Evolutionary conservation across 805 yeast genomes (phyloP), one percentile per base, ranked within the genome.

Genomic region (Saccharomycopsis babjevae): DNA sequence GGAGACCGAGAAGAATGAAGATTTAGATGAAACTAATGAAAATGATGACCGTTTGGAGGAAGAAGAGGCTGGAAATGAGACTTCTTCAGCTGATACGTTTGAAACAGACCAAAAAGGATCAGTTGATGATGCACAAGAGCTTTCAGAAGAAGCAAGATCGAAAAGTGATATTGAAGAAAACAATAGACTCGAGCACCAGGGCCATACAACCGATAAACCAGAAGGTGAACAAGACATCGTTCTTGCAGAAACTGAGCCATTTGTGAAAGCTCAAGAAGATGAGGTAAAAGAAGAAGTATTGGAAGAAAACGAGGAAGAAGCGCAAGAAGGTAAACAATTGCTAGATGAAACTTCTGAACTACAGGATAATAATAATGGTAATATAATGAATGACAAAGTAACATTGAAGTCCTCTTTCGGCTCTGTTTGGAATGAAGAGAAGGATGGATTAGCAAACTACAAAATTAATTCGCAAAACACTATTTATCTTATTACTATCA

Each of bases 361-460:
- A 5, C 25, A 20, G 28, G 46, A 40, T 4, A 30, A 52, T 5
- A 16, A 18, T 15, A 30, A 28, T 2, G 36, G 28, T 25, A 18
- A 18, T 5, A 50, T 8, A 28, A 28, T 7, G 40, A 18, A 6
- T 1, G 18, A n/a, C 6, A 46, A 66, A 52, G 56, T 68, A 8
- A 57, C 59, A 10, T 59, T 78, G 20, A 65, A 71, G 2, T 72
- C 78, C 10, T 70, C 75, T 5, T 73, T 82, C 56, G 86, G 85
- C 11, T 79, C 85, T 0, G 72, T 78, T 4, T 84, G 88, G 88
- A 83, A 83, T 64, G 67, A 73, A 8, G 70, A 72, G 13, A 81
- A 75, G 55, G 90, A 85, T 69, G 89, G 88, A 1, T 71, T 75
- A 39, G 70, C 78, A 13, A 74, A 50, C 43, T 61, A 58, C 22